Evolutionary conservation across 352 stramenopile species (phyloP).

Genomic region (Aphanomyces astaci): DNA sequence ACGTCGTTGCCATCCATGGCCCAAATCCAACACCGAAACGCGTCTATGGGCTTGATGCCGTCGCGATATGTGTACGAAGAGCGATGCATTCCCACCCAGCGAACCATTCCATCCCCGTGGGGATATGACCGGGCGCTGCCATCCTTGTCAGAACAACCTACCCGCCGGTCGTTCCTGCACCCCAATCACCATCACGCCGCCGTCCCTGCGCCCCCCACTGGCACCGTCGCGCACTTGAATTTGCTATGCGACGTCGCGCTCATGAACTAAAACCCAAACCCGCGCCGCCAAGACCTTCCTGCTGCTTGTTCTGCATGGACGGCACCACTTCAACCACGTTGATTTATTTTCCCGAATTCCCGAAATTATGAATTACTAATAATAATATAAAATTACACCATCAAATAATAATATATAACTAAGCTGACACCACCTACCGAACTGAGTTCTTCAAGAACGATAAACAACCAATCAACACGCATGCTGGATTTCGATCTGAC

Average conservation of each 20-base stretch:
- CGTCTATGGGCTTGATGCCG: neutral
- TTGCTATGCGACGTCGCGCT: slow-evolving; percentile 18
- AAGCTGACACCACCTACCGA: too few species aligned
- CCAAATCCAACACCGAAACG: slow-evolving; percentile 3
- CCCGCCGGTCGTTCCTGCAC: neutral
- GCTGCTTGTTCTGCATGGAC: neutral
- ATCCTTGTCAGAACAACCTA: neutral
- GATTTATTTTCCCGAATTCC: too few species aligned
- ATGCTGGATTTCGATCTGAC: neutral
- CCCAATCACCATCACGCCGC: too few species aligned
- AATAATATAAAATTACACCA: neutral
- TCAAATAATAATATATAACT: too few species aligned
- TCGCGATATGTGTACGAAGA: slow-evolving; percentile 18
- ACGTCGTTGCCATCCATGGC: neutral
- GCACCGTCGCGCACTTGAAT: slow-evolving; percentile 15
- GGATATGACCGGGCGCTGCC: slow-evolving; percentile 1
- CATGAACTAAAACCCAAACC: slow-evolving; percentile 7
- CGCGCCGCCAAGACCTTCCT: neutral
- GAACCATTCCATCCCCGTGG: neutral
- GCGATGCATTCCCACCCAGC: neutral
- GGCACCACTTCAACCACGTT: slow-evolving; percentile 9
- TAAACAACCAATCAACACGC: too few species aligned
- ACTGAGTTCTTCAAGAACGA: neutral
- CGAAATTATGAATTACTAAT: neutral
- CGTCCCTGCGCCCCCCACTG: too few species aligned